phyloP scores from a whole-genome alignment of 768 basidiomycete genomes.

The Gyrodon lividus region DNA sequence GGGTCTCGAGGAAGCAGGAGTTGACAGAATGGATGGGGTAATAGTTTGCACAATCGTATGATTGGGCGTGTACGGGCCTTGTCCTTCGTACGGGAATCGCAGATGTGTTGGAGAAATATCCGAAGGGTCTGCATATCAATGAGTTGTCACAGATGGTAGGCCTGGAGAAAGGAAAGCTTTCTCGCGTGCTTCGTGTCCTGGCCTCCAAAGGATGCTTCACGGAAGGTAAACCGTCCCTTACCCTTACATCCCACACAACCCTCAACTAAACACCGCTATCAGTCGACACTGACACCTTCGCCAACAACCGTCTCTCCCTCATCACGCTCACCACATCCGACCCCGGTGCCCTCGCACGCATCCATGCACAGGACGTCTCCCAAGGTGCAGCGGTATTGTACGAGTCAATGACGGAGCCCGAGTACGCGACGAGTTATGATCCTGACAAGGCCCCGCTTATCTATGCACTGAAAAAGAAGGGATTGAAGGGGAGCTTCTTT shows the following conservation, averaged over 20 bases:
- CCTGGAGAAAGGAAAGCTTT: constrained; percentile 29
- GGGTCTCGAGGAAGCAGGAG: not conserved
- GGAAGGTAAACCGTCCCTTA: constrained; percentile 20
- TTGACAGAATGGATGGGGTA: not conserved
- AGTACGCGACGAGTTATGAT: constrained; percentile 23
- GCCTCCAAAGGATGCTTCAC: constrained; percentile 31
- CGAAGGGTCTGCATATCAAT: constrained; percentile 27
- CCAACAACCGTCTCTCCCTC: constrained; percentile 36
- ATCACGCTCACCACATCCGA: constrained; percentile 17
- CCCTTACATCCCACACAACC: not conserved
- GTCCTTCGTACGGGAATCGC: constrained; percentile 26
- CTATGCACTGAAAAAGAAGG: constrained; percentile 17
- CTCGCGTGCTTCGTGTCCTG: constrained; percentile 30
- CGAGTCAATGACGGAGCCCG: constrained; percentile 25
- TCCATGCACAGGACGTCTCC: constrained; percentile 10
- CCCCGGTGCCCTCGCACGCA: constrained; percentile 7
- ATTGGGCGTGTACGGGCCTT: constrained; percentile 27
- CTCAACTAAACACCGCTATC: not conserved
- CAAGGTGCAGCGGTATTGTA: constrained; percentile 18
- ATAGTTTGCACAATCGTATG: constrained; percentile 20
- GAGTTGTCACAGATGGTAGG: constrained; percentile 25
- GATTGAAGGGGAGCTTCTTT: constrained; percentile 18
- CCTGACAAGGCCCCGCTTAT: constrained; percentile 21
- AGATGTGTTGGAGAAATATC: constrained; percentile 24
- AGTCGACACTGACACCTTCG: constrained; percentile 29